Base-by-base conservation (phyloP, 2,329 filamentous ascomycete genomes). In the Penicillium sp. region DNA sequence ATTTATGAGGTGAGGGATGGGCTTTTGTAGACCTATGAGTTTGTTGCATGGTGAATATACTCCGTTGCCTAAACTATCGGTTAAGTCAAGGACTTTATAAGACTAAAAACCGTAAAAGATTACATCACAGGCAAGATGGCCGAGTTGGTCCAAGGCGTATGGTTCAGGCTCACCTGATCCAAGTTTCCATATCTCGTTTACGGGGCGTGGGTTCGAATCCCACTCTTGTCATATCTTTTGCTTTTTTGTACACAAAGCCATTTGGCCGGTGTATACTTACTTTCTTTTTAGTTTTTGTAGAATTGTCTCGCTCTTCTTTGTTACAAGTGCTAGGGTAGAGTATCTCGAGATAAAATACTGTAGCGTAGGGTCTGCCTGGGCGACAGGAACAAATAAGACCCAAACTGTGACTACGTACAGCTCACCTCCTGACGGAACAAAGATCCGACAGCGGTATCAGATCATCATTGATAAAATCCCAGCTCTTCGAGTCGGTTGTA, bases 121-220 rank as follows among this genome's bases (percentile, higher is more conserved):
- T 28, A 28, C 27, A 35, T 27, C 24, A 29, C 42, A 37, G 61
- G 61, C 59, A 64, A 64, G 61, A 64, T 64, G 61, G 61, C 61
- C 61, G 61, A 64, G 61, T 61, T 61, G 61, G 61, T 64, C 61
- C 50, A 64, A 62, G 61, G 61, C 61, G 61, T 49, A 54, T 50
- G 55, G 55, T 57, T 57, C 55, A 57, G 55, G 55, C 48, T 47
- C 40, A 57, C 55, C 55, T 57, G 55, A 50, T 56, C 53, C 53
- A 55, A 28, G 50, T 29, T 52, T 57, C 55, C 55, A 50, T 54
- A 49, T 57, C 55, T 56, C 55, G 55, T 50, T 49, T 52, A 49
- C 49, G 55, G 55, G 55, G 55, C 55, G 55, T 55, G 55, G 44
- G 55, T 57, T 57, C 55, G 51, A 57, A 57, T 57, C 55, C 44